phyloP scores from a whole-genome alignment of 2,329 filamentous ascomycete species.

The Epichloe festucae region DNA sequence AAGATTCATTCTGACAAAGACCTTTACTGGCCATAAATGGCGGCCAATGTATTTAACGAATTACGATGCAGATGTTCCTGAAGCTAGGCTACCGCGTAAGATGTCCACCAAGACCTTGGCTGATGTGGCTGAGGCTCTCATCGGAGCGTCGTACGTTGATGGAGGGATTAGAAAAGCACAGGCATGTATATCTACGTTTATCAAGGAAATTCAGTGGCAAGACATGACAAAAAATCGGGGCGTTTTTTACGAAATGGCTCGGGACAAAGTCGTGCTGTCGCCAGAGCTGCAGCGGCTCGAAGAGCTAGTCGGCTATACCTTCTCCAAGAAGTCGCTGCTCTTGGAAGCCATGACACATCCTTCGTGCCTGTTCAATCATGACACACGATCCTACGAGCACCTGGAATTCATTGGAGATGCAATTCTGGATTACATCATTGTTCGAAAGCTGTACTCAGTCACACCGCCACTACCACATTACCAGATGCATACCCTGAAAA shows the following conservation, averaged over 20 bases:
- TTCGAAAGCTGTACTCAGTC: slow-evolving; percentile 42
- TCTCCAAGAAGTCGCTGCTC: slow-evolving; percentile 54
- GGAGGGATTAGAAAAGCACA: slow-evolving; percentile 53
- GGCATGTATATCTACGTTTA: slow-evolving; percentile 50
- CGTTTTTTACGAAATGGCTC: slow-evolving; percentile 30
- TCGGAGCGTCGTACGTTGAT: slow-evolving; percentile 61
- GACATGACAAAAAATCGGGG: slow-evolving; percentile 27
- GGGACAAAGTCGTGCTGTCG: slow-evolving; percentile 22
- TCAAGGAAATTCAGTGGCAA: slow-evolving; percentile 46
- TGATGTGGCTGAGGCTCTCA: slow-evolving; percentile 75
- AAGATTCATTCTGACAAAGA: slow-evolving; percentile 54
- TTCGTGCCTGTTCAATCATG: slow-evolving; percentile 38
- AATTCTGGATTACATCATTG: slow-evolving; percentile 66
- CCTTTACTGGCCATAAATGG: slow-evolving; percentile 64
- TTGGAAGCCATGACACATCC: slow-evolving; percentile 72
- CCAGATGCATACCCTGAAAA: slow-evolving; percentile 64
- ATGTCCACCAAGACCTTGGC: slow-evolving; percentile 71
- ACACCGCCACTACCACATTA: slow-evolving; percentile 30
- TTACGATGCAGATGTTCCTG: slow-evolving; percentile 8
- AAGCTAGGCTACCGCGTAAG: slow-evolving; percentile 12
- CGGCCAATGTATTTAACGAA: slow-evolving; percentile 43
- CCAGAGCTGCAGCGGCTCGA: slow-evolving; percentile 41
- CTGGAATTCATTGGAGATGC: slow-evolving; percentile 84
- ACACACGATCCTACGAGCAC: slow-evolving; percentile 43
- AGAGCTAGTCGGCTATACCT: slow-evolving; percentile 55